Base-by-base conservation (phyloP, 306 rosid genomes). In the Senna tora region DNA sequence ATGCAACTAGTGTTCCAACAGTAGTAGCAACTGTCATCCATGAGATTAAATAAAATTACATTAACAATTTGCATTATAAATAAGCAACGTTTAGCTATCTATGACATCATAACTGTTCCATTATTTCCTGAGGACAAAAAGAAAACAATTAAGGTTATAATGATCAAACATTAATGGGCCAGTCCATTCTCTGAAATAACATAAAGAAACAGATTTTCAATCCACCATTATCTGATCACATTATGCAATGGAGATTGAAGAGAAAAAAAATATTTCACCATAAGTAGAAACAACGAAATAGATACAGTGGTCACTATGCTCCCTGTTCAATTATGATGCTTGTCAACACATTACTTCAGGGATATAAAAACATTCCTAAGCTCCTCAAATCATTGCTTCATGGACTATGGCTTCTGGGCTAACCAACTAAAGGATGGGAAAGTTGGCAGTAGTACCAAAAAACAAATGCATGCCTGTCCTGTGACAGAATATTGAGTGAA, bases 1-100 rank as follows among this genome's bases (percentile, higher is more conserved):
- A 81, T 38, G 85, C 85, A 57, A 76, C 79, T 17, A 76, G 65
- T 66, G 85, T 76, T 12, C 85, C 82, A 77, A 81, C 54, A 5
- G 67, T 49, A 13, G 76, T n/a, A 13, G 82, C 81, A 19, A 67
- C 82, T 81, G 69, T 67, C 43, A 77, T 60, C 55, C 46, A 64
- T n/a, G 47, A 55, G 25, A 56, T 70, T 65, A 71, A 9, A 46
- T 21, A 36, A 67, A 62, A 39, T 42, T 51, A 59, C 28, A 30
- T 1, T 5, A 5, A 17, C 32, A 1, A 34, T 16, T 38, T 47
- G 43, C 32, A 55, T 33, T 16, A 47, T 53, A 53, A 53, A 19
- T 53, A 33, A 32, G n/a, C 61, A 55, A 13, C 1, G 32, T 38
- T 15, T 60, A 17, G 49, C 12, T 61, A 5, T 47, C 65, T 34